These are phyloP conservation scores for Chalciporus piperatus DNA, from an alignment of 768 basidiomycete species.

Conservation along the genomic window DNA sequence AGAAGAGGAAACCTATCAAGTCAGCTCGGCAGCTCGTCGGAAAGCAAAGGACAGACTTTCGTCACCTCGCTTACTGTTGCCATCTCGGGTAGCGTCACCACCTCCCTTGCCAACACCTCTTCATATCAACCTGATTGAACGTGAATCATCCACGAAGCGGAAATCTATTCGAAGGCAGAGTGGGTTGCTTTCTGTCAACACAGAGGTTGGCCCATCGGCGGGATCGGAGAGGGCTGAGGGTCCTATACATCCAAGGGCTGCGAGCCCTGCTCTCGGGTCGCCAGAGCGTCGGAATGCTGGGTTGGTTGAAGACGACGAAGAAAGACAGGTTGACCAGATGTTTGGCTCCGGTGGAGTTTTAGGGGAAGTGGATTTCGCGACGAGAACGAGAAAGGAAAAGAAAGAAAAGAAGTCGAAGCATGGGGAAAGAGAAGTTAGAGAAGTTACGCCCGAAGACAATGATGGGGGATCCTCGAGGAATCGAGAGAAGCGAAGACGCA, in stretches of 20 bases:
- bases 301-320: slow-evolving; percentile 56
- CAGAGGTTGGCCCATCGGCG: slow-evolving; percentile 27
- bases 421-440: slow-evolving; percentile 11
- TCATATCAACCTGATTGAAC: slow-evolving; percentile 33
- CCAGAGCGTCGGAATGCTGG: slow-evolving; percentile 54
- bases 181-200: slow-evolving; percentile 51
- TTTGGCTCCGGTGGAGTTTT: slow-evolving; percentile 12
- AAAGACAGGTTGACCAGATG: slow-evolving; percentile 37
- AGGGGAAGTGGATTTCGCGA: slow-evolving; percentile 17
- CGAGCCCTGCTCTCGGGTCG: slow-evolving; percentile 69
- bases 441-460: slow-evolving; percentile 19
- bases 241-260: slow-evolving; percentile 48
- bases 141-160: slow-evolving; percentile 30
- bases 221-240: slow-evolving; percentile 29
- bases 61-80: slow-evolving; percentile 48
- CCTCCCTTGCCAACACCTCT: slow-evolving; percentile 34
- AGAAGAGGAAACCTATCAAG: slow-evolving; percentile 38
- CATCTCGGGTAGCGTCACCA: slow-evolving; percentile 41
- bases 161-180: slow-evolving; percentile 38
- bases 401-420: slow-evolving; percentile 27
- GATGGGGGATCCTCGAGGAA: slow-evolving; percentile 25
- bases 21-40: slow-evolving; percentile 38
- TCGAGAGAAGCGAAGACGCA: slow-evolving; percentile 42
- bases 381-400: slow-evolving; percentile 45
- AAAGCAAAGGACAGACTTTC: slow-evolving; percentile 49